phyloP scores from a whole-genome alignment of 441 rosid species.

The Populus trichocarpa region DNA sequence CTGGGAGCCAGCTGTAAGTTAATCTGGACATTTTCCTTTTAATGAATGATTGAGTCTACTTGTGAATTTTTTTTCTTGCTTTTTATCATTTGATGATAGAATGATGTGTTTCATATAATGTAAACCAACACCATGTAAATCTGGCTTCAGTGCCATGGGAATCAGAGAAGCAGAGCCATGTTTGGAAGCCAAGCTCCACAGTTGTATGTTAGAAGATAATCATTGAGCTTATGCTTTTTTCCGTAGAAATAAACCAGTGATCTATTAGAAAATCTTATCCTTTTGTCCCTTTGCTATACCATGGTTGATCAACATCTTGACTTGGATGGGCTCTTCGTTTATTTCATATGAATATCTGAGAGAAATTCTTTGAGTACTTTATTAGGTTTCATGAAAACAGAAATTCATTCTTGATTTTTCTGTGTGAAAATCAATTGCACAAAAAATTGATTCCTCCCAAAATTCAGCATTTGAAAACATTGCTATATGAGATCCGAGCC shows the following conservation, averaged over 20 bases:
- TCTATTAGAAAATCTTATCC: not conserved
- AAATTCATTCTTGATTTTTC: not conserved
- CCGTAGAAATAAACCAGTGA: not conserved
- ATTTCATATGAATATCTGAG: not conserved
- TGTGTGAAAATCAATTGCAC: not conserved
- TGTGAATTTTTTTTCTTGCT: not conserved
- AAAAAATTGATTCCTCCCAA: not conserved
- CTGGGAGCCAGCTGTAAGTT: constrained; percentile 89
- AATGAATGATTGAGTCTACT: constrained; percentile 3
- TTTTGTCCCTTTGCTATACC: not conserved
- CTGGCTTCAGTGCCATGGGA: not conserved
- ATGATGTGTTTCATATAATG: not conserved
- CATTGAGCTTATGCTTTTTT: not conserved
- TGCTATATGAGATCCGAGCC: not conserved
- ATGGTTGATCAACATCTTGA: not conserved
- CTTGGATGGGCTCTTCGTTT: not conserved
- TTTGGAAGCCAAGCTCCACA: not conserved
- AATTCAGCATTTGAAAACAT: not conserved
- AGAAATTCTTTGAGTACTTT: not conserved
- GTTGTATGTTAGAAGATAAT: not conserved
- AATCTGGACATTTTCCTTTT: not conserved
- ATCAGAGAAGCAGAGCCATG: not conserved
- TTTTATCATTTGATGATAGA: not conserved
- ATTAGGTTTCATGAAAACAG: not conserved
- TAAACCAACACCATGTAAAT: not conserved